Evolutionary conservation across 2,329 filamentous ascomycete species (phyloP).

Genomic region (Zopfia rhizophila): DNA sequence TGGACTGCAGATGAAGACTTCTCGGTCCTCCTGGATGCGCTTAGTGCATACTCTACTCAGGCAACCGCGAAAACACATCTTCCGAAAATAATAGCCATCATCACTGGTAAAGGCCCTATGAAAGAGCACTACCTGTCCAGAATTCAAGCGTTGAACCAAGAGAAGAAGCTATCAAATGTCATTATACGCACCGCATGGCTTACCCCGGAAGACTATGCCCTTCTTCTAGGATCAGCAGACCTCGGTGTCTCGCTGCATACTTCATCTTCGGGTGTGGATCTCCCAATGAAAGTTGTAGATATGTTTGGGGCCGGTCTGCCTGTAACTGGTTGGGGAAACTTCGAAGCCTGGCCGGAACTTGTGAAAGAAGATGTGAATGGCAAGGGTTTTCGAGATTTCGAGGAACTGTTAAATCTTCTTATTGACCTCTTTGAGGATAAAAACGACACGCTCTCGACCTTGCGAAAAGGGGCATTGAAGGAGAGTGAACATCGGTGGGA

Average conservation of each 20-base stretch:
- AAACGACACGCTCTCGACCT: constrained; percentile 64
- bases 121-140: constrained; percentile 77
- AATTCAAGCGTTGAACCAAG: constrained; percentile 70
- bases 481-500: constrained; percentile 87
- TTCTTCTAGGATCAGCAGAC: constrained; percentile 84
- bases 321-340: constrained; percentile 85
- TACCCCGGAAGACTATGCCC: constrained; percentile 83
- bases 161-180: constrained; percentile 74
- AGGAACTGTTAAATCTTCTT: constrained; percentile 72
- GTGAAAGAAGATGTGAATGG: constrained; percentile 89
- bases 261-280: constrained; percentile 91
- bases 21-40: constrained; percentile 81
- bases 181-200: constrained; percentile 86
- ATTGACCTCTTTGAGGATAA: constrained; percentile 68
- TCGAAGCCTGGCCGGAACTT: constrained; percentile 90
- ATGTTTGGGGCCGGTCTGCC: constrained; percentile 97
- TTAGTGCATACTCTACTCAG: constrained; percentile 75
- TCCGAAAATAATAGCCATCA: constrained; percentile 83
- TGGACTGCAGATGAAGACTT: constrained; percentile 99
- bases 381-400: constrained; percentile 79
- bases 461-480: constrained; percentile 75
- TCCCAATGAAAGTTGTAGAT: constrained; percentile 99
- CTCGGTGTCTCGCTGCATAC: constrained; percentile 92
- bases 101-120: constrained; percentile 93
- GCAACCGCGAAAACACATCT: constrained; percentile 59